Evolutionary conservation across 1,139 yeast genomes (phyloP), one percentile per base, ranked within the genome.

Genomic region (Yamadazyma kanchanaburiensis): DNA sequence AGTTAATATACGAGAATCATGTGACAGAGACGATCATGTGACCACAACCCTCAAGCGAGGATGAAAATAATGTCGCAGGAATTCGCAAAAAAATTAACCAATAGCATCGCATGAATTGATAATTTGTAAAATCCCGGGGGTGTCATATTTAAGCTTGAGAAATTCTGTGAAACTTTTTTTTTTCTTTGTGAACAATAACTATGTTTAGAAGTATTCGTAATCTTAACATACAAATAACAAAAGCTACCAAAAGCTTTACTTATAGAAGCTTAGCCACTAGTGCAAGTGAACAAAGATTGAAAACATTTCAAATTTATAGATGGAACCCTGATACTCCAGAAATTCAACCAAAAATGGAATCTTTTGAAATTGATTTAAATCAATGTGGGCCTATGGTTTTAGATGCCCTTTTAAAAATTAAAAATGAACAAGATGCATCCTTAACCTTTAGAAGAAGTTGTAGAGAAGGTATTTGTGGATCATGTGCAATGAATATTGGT

Each of bases 391-490:
- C 98, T 39, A 91, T 91, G 98, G 86, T 94, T 33, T 74, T 91
- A 55, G 99, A 91, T 62, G 98, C 98, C 24, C 65, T 91, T 42
- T 64, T 91, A 49, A 91, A 89, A 64, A 88, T 91, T 63, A 91
- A 91, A 68, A 88, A 88, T 61, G 98, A 91, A 63, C 94, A 87
- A 60, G 99, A 91, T 60, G 65, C 97, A 24, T 85, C 97, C 19
- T 76, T 91, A 56, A 91, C 98, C 4, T 84, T 91, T 65, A 82
- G 99, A 72, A 82, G 98, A 66, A 88, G 97, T 30, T 91, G 98
- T 70, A 89, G 99, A 72, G 99, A 91, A 67, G 99, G 99, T 52
- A 94, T 91, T 48, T 91, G 99, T 70, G 99, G 99, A 29, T 91
- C 97, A 4, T 91, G 99, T 73, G 99, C 99, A 49, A 91, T 91